These are phyloP conservation scores for Lycium ferocissimum DNA, from an alignment of 257 asterid species.

Conservation along the genomic window DNA sequence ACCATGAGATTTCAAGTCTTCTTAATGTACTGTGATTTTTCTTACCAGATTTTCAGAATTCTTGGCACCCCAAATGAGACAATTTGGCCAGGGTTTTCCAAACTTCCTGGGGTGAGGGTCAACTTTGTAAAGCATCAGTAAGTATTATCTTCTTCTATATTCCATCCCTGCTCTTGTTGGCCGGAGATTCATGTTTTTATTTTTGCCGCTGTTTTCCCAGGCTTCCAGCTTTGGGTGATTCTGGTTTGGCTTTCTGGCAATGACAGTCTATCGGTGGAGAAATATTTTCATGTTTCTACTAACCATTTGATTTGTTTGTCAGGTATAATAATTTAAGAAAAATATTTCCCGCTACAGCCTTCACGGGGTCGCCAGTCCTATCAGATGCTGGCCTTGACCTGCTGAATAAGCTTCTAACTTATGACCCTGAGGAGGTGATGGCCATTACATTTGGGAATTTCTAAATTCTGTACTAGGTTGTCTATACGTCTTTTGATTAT, in stretches of 20 bases:
- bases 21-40: background rate
- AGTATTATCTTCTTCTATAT: constrained; percentile 51
- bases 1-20: background rate
- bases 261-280: constrained; percentile 46
- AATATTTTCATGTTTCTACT: constrained; percentile 54
- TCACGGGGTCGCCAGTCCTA: constrained; percentile 78
- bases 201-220: constrained; percentile 85
- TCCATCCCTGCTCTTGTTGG: constrained; percentile 22
- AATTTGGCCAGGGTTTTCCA: constrained; percentile 89
- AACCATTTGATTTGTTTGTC: constrained; percentile 50
- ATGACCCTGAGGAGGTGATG: constrained; percentile 80
- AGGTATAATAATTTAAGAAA: constrained; percentile 73
- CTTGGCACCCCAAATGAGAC: constrained; percentile 91
- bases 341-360: constrained; percentile 73
- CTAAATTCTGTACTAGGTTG: background rate
- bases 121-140: constrained; percentile 85
- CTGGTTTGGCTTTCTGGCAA: constrained; percentile 85
- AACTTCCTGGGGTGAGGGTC: constrained; percentile 81
- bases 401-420: constrained; percentile 75
- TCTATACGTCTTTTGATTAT: background rate
- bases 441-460: background rate
- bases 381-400: constrained; percentile 92
- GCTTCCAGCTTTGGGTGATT: constrained; percentile 91
- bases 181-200: constrained; percentile 51
- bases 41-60: constrained; percentile 61